Conservation (phyloP, 1,284 basidiomycete genomes). For the Rhodotorula sp. region DNA sequence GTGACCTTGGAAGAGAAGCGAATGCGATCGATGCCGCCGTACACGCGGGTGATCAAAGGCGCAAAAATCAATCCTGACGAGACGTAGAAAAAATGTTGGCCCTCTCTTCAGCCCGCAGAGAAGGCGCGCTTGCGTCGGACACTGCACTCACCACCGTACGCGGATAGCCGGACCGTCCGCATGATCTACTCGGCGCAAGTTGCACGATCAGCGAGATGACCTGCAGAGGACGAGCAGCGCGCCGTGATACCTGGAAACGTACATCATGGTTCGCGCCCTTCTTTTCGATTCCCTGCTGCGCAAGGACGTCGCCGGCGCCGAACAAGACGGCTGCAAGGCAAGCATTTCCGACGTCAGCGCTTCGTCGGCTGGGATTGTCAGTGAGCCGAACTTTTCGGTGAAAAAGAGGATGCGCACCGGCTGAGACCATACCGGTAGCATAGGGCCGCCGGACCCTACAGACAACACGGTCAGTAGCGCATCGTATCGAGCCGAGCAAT, state of each 20-base stretch:
- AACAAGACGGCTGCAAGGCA: constrained; percentile 30
- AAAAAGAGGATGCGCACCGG: constrained; percentile 11
- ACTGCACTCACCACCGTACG: constrained; percentile 62
- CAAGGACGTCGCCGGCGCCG: constrained; percentile 70
- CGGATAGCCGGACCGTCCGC: constrained; percentile 67
- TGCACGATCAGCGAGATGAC: too few species aligned
- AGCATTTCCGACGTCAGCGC: fast-evolving
- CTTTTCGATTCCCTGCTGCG: constrained; percentile 74
- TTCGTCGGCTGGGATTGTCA: too few species aligned
- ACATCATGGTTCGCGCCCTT: constrained; percentile 68
- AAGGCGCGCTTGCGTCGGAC: neutral
- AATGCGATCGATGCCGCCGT: constrained; percentile 39
- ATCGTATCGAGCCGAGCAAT: too few species aligned
- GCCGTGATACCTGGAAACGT: constrained; percentile 43
- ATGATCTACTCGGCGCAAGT: constrained; percentile 54
- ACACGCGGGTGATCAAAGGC: constrained; percentile 40
- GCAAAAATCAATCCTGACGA: constrained; percentile 31
- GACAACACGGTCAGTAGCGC: too few species aligned
- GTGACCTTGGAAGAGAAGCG: constrained; percentile 22
- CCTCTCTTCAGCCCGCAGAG: neutral
- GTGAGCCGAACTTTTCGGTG: neutral
- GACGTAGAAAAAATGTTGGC: neutral
- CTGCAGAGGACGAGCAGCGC: neutral
- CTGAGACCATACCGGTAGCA: constrained; percentile 25
- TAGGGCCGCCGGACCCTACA: constrained; percentile 30